A percentile compares a stretch with the other conserved stretches of the same genome.
Evolutionary conservation across 106 monocot genomes (phyloP).

Genomic region (Cymbidium sinense): DNA sequence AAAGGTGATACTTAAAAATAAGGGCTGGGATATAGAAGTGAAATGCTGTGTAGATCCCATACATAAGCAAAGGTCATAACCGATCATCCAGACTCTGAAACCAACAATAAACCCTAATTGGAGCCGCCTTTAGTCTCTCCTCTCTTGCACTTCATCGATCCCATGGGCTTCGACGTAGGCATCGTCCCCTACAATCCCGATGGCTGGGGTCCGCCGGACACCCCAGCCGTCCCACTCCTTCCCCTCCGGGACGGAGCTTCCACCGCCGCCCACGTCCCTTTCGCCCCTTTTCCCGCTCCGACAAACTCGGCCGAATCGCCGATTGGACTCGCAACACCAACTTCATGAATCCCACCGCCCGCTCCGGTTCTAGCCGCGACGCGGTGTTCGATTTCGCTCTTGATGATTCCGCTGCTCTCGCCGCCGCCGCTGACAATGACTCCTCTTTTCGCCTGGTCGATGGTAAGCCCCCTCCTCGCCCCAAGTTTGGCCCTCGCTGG

Average conservation of each 20-base stretch:
- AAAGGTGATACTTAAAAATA: no score
- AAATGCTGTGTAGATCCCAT: no score
- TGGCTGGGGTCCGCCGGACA: constrained; percentile 90
- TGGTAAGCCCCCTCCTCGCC: constrained; percentile 84
- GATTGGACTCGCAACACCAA: constrained; percentile 83
- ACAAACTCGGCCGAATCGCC: constrained; percentile 92
- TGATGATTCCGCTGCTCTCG: constrained; percentile 40
- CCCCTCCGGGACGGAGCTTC: constrained; percentile 1
- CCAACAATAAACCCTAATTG: not conserved
- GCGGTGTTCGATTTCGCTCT: constrained; percentile 39
- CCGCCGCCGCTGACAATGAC: constrained; percentile 39
- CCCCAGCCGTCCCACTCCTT: constrained; percentile 36
- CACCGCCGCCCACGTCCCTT: constrained; percentile 47
- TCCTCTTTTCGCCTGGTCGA: constrained; percentile 93
- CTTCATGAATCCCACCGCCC: constrained; percentile 1
- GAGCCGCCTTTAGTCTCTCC: not conserved
- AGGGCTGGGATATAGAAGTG: no score
- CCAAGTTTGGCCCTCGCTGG: constrained; percentile 89
- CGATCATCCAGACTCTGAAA: no score
- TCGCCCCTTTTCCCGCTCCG: constrained; percentile 96
- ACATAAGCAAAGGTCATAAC: no score
- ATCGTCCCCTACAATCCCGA: constrained; percentile 91
- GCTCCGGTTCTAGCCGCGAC: constrained; percentile 7
- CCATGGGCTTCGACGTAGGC: constrained; percentile 79
- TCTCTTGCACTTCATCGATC: not conserved